phyloP scores from a whole-genome alignment of 306 rosid genomes.

The Lathyrus tuberosus region DNA sequence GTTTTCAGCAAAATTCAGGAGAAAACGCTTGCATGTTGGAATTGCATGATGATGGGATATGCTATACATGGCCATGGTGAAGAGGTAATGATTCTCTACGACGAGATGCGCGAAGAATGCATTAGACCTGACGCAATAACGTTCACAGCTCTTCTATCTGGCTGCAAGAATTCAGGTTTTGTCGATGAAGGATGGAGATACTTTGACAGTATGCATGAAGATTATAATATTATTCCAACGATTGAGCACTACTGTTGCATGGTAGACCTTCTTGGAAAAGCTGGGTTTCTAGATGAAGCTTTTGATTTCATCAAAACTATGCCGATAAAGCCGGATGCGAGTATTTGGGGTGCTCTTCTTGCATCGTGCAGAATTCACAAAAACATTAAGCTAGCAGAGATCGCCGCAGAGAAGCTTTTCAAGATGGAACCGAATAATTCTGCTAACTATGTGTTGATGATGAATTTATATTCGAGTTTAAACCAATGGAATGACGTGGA shows the following conservation, averaged over 20 bases:
- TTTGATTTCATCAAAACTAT: conserved; percentile 60
- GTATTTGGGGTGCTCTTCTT: conserved; percentile 75
- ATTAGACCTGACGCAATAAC: conserved; percentile 65
- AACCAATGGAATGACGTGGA: conserved; percentile 64
- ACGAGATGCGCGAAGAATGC: conserved; percentile 45
- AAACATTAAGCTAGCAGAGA: conserved; percentile 57
- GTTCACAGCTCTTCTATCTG: conserved; percentile 69
- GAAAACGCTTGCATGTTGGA: conserved; percentile 75
- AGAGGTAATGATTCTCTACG: conserved; percentile 56
- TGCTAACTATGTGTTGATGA: conserved; percentile 61
- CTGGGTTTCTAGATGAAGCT: conserved; percentile 78
- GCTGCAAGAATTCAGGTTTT: conserved; percentile 73
- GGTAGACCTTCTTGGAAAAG: conserved; percentile 77
- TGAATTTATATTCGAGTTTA: conserved; percentile 63
- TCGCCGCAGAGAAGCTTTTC: conserved; percentile 60
- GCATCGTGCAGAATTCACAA: conserved; percentile 54
- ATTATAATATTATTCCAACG: conserved; percentile 55
- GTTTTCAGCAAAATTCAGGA: conserved; percentile 56
- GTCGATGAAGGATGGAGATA: conserved; percentile 70
- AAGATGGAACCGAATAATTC: conserved; percentile 67
- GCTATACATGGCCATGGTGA: conserved; percentile 61
- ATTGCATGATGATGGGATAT: conserved; percentile 78
- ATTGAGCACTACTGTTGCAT: conserved; percentile 80
- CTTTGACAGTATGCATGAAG: conserved; percentile 62
- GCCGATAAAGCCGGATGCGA: conserved; percentile 64